Conservation (phyloP, 2,329 filamentous ascomycete genomes). For the Fusarium pseudoanthophilum region DNA sequence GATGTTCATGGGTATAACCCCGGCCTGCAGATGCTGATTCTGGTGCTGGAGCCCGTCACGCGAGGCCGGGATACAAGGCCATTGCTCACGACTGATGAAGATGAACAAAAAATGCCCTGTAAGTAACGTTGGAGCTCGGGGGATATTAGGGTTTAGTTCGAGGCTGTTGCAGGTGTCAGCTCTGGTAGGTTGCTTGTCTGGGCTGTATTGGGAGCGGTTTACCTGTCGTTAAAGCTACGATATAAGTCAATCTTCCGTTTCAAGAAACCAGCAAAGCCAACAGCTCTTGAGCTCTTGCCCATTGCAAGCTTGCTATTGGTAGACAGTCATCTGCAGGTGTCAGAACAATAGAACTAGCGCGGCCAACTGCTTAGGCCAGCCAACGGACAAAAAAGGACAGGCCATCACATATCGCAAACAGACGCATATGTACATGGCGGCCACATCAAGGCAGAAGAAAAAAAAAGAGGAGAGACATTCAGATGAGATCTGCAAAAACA, state of each 20-base stretch:
- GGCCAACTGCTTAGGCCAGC: background rate
- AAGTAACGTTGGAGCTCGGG: background rate
- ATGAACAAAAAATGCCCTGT: no score
- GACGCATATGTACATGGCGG: background rate
- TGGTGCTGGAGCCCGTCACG: background rate
- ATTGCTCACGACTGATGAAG: background rate
- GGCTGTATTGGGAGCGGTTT: background rate
- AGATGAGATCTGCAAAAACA: background rate
- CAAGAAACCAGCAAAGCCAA: background rate
- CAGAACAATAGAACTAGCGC: background rate
- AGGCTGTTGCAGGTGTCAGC: background rate
- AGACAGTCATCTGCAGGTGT: background rate
- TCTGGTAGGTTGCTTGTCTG: background rate
- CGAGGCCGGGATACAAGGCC: background rate
- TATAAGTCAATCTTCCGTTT: background rate
- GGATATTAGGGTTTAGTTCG: background rate
- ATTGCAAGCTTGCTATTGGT: background rate
- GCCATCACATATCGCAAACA: background rate
- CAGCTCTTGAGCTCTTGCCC: background rate
- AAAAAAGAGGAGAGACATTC: background rate
- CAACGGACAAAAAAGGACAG: background rate
- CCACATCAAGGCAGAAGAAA: no score
- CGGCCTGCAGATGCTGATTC: background rate
- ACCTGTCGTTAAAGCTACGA: background rate
- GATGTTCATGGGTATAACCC: background rate